A percentile compares a stretch with the other conserved stretches of the same genome.
These are phyloP conservation scores for Oryza brachyantha DNA, from an alignment of 176 grass and related monocot species.

Conservation along the genomic window DNA sequence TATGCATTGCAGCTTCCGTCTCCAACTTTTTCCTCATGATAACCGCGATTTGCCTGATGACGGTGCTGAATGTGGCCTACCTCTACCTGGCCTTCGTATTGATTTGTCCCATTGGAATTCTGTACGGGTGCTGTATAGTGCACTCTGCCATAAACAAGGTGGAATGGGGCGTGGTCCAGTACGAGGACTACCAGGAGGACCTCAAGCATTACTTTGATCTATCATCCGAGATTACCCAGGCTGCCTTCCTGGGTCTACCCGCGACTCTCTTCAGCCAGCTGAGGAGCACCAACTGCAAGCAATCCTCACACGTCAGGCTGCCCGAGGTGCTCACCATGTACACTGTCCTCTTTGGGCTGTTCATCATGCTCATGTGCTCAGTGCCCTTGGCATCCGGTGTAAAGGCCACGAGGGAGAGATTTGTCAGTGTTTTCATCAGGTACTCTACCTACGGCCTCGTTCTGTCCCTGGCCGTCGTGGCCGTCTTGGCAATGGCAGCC, in stretches of 20 bases:
- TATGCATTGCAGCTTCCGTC: neutral
- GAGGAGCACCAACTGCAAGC: neutral
- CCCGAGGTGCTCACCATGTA: slow-evolving; percentile 20
- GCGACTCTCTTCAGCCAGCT: slow-evolving; percentile 22
- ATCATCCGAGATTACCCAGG: neutral
- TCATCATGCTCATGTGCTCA: slow-evolving; percentile 24
- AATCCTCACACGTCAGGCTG: neutral
- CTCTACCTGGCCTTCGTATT: neutral
- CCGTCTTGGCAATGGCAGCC: no score
- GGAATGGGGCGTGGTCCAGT: neutral
- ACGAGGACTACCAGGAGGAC: slow-evolving; percentile 7
- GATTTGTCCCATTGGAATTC: neutral
- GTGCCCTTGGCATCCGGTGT: neutral
- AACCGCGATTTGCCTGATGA: neutral
- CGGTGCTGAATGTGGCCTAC: neutral
- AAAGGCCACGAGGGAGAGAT: neutral
- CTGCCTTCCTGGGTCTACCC: slow-evolving; percentile 17
- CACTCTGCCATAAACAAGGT: neutral
- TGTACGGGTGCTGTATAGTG: neutral
- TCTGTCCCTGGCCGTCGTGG: neutral
- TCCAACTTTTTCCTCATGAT: slow-evolving; percentile 8
- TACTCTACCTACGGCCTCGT: slow-evolving; percentile 5
- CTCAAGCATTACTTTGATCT: slow-evolving; percentile 16
- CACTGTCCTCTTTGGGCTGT: neutral
- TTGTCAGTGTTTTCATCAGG: slow-evolving; percentile 13